These are phyloP conservation scores for Amniculicola lignicola DNA, from an alignment of 495 filamentous ascomycete species.

Conservation along the genomic window DNA sequence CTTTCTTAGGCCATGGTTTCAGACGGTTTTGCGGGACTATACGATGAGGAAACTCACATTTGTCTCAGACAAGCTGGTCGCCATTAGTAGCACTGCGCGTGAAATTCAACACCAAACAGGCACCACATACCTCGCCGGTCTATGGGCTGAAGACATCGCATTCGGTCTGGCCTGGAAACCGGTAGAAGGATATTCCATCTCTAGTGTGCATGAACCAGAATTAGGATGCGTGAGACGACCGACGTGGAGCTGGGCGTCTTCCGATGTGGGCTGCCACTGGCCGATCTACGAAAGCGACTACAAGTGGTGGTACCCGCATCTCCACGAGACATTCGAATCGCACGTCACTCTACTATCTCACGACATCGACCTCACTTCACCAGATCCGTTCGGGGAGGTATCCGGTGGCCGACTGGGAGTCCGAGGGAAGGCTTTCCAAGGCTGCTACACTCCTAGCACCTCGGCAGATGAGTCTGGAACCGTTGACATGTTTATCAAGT, in stretches of 20 bases:
- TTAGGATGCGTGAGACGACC: too few relatives aligned
- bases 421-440: neutral
- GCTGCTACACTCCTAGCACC: neutral
- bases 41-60: neutral
- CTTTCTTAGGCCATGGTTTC: neutral
- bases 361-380: neutral
- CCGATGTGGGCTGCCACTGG: neutral
- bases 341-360: neutral
- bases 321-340: neutral
- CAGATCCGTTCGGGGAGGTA: neutral
- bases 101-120: neutral
- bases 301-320: neutral
- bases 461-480: neutral
- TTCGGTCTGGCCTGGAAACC: neutral
- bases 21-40: neutral
- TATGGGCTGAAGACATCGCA: neutral
- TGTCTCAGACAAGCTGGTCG: neutral
- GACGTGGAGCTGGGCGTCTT: neutral
- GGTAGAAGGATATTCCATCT: neutral
- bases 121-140: neutral
- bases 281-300: neutral
- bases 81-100: neutral
- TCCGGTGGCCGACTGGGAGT: neutral
- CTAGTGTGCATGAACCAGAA: neutral
- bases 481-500: neutral